phyloP scores from a whole-genome alignment of 2,329 filamentous ascomycete species.

The Penicillium italicum region DNA sequence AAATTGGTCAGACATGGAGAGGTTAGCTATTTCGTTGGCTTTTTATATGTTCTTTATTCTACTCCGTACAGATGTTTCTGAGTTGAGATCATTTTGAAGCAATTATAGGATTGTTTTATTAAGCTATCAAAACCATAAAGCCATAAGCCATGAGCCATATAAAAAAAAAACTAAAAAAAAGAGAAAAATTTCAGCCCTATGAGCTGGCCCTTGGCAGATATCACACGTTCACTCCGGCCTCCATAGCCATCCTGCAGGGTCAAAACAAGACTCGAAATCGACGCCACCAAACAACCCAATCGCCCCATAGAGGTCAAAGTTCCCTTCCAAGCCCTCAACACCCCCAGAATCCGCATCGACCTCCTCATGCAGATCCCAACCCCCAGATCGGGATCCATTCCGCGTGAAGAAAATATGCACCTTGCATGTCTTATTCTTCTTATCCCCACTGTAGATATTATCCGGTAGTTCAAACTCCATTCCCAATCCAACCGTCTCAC shows the following conservation, averaged over 20 bases:
- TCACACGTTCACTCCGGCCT: conserved; percentile 18
- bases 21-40: background rate
- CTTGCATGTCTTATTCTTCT: conserved; percentile 29
- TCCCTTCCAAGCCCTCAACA: conserved; percentile 63
- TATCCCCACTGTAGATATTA: conserved; percentile 34
- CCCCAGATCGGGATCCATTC: conserved; percentile 50
- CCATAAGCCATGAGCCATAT: background rate
- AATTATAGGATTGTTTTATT: too few species aligned
- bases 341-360: conserved; percentile 55
- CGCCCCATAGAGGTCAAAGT: conserved; percentile 61
- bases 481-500: conserved; percentile 58
- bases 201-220: background rate
- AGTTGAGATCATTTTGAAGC: background rate
- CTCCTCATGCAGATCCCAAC: conserved; percentile 61
- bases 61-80: background rate
- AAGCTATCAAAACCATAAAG: background rate
- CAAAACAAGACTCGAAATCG: conserved; percentile 56
- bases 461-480: conserved; percentile 50
- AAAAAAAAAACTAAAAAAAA: background rate
- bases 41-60: background rate
- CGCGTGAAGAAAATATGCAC: conserved; percentile 59
- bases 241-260: conserved; percentile 48
- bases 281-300: conserved; percentile 61
- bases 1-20: background rate
- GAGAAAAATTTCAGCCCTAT: conserved; percentile 12